Evolutionary conservation across 192 early-diverging fungal genomes (phyloP).

Genomic region (Coemansia furcata): DNA sequence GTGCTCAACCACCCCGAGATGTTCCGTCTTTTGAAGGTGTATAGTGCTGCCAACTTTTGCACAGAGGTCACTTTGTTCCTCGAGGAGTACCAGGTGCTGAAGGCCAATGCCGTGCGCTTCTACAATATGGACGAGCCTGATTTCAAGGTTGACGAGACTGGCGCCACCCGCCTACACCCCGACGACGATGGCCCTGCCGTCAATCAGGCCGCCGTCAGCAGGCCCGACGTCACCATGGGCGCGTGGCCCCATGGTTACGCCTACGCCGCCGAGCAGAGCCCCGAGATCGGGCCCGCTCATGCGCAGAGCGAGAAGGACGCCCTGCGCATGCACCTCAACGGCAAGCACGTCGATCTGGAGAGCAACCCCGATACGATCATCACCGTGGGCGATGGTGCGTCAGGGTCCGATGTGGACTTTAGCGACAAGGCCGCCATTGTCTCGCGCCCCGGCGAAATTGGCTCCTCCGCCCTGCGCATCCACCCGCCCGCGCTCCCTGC

Average conservation of each 20-base stretch:
- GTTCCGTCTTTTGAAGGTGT: slow-evolving; percentile 50
- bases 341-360: slow-evolving; percentile 34
- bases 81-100: slow-evolving; percentile 56
- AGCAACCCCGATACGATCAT: slow-evolving; percentile 52
- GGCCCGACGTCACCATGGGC: slow-evolving; percentile 20
- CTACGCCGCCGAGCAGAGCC: background rate
- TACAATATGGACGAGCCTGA: slow-evolving; percentile 53
- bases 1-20: slow-evolving; percentile 52
- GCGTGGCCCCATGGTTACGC: slow-evolving; percentile 11
- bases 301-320: slow-evolving; percentile 30
- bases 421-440: slow-evolving; percentile 30
- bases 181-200: slow-evolving; percentile 6
- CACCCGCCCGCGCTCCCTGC: background rate
- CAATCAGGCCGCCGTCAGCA: background rate
- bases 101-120: slow-evolving; percentile 52
- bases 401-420: slow-evolving; percentile 26
- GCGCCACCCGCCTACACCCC: background rate
- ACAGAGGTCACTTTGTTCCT: slow-evolving; percentile 53
- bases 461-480: background rate
- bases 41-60: slow-evolving; percentile 52
- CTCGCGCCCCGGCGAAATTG: slow-evolving; percentile 4
- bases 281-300: background rate
- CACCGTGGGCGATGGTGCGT: slow-evolving; percentile 13
- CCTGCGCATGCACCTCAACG: slow-evolving; percentile 38
- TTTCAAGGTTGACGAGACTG: slow-evolving; percentile 35